These are phyloP conservation scores for Aspergillus hiratsukae DNA, from an alignment of 2,329 filamentous ascomycete genomes.

Conservation along the genomic window DNA sequence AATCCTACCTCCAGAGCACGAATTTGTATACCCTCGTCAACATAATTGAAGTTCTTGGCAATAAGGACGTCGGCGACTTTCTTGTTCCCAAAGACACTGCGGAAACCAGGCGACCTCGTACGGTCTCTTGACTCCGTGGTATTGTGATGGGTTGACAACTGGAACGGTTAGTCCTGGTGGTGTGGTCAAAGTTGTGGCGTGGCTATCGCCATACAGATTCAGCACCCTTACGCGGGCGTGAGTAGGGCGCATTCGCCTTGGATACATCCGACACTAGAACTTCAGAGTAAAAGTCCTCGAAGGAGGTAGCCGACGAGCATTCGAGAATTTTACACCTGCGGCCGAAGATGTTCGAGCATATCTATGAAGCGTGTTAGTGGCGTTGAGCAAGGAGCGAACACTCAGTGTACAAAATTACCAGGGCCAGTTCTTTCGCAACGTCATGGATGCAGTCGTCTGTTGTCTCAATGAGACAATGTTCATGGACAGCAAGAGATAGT, in stretches of 20 bases:
- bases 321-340: slow-evolving; percentile 66
- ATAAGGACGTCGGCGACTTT: slow-evolving; percentile 76
- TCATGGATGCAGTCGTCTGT: slow-evolving; percentile 58
- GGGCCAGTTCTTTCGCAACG: slow-evolving; percentile 67
- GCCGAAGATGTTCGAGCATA: slow-evolving; percentile 67
- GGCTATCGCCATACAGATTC: slow-evolving; percentile 16
- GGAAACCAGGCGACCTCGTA: slow-evolving; percentile 18
- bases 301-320: slow-evolving; percentile 67
- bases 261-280: slow-evolving; percentile 51
- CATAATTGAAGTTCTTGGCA: slow-evolving; percentile 71
- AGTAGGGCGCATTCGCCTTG: slow-evolving; percentile 8
- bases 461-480: slow-evolving; percentile 86
- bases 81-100: slow-evolving; percentile 43
- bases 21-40: slow-evolving; percentile 73
- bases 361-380: slow-evolving; percentile 38
- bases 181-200: neutral
- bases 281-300: slow-evolving; percentile 73
- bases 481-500: slow-evolving; percentile 71
- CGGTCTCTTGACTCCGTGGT: slow-evolving; percentile 15
- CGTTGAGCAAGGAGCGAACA: neutral
- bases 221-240: slow-evolving; percentile 11
- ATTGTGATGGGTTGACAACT: slow-evolving; percentile 1
- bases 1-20: slow-evolving; percentile 59
- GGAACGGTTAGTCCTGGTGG: neutral
- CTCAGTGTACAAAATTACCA: slow-evolving; percentile 46